These are phyloP conservation scores for Tuctoria greenei DNA, from an alignment of 176 grass and related monocot species.

Conservation along the genomic window DNA sequence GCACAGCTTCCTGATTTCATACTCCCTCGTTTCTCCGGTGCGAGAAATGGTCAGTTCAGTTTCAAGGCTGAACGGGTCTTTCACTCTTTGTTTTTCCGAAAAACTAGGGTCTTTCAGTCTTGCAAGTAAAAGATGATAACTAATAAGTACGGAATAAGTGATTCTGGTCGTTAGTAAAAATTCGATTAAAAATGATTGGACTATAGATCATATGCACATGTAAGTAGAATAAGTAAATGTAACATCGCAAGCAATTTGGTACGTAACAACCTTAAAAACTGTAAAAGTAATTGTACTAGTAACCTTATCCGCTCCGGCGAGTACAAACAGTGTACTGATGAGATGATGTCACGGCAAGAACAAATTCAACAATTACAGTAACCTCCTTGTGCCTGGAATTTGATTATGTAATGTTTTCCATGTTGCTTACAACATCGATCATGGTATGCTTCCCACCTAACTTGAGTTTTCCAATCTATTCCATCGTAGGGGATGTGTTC, in stretches of 20 bases:
- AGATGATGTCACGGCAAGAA: background rate
- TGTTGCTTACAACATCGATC: slow-evolving; percentile 3
- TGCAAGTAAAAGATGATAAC: background rate
- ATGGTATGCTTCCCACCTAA: background rate
- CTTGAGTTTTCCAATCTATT: background rate
- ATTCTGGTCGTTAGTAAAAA: background rate
- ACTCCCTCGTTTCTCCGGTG: no score
- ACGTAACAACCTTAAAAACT: slow-evolving; percentile 2
- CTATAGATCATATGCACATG: background rate
- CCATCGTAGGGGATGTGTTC: background rate
- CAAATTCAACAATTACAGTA: background rate
- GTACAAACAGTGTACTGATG: background rate
- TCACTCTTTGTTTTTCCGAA: no score
- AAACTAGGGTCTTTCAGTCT: background rate
- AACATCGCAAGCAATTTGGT: slow-evolving; percentile 3
- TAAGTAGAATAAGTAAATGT: background rate
- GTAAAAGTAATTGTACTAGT: background rate
- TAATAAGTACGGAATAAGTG: no score
- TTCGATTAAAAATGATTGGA: background rate
- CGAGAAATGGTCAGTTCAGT: background rate
- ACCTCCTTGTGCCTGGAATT: background rate
- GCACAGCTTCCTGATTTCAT: no score
- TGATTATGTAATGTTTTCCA: background rate
- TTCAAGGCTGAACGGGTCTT: slow-evolving; percentile 7
- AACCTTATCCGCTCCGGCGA: background rate